Evolutionary conservation across 768 basidiomycete species (phyloP).

Genomic region (Tephrocybe sp.): DNA sequence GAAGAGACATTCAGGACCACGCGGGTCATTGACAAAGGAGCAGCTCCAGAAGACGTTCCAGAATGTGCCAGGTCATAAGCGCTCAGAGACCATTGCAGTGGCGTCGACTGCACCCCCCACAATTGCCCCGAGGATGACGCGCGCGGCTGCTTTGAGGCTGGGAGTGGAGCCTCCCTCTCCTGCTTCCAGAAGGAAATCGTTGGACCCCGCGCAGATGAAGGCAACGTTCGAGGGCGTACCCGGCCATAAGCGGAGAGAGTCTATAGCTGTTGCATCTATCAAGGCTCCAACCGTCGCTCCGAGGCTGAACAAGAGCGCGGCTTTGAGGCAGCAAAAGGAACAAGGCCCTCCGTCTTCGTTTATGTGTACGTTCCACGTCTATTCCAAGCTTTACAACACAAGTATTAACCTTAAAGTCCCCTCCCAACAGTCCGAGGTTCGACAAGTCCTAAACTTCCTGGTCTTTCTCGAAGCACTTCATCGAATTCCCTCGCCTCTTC

Average conservation of each 20-base stretch:
- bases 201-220: slow-evolving; percentile 28
- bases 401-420: background rate
- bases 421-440: slow-evolving; percentile 43
- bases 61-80: slow-evolving; percentile 82
- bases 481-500: slow-evolving; percentile 25
- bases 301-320: slow-evolving; percentile 76
- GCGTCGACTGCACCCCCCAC: slow-evolving; percentile 72
- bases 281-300: slow-evolving; percentile 67
- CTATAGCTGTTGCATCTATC: slow-evolving; percentile 66
- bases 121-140: slow-evolving; percentile 73
- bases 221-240: slow-evolving; percentile 75
- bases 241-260: slow-evolving; percentile 79
- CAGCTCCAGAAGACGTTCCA: slow-evolving; percentile 62
- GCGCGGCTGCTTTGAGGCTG: slow-evolving; percentile 67
- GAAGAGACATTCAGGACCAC: slow-evolving; percentile 40
- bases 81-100: slow-evolving; percentile 61
- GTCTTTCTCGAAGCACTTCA: slow-evolving; percentile 45
- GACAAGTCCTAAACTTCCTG: slow-evolving; percentile 39
- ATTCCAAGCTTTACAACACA: background rate
- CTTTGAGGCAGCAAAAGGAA: slow-evolving; percentile 61
- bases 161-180: slow-evolving; percentile 42
- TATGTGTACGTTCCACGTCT: slow-evolving; percentile 52
- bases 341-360: slow-evolving; percentile 63
- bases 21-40: slow-evolving; percentile 59
- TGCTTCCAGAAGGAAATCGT: slow-evolving; percentile 36